Conservation (phyloP, 2,329 filamentous ascomycete species). For the Aspergillus melleus region DNA sequence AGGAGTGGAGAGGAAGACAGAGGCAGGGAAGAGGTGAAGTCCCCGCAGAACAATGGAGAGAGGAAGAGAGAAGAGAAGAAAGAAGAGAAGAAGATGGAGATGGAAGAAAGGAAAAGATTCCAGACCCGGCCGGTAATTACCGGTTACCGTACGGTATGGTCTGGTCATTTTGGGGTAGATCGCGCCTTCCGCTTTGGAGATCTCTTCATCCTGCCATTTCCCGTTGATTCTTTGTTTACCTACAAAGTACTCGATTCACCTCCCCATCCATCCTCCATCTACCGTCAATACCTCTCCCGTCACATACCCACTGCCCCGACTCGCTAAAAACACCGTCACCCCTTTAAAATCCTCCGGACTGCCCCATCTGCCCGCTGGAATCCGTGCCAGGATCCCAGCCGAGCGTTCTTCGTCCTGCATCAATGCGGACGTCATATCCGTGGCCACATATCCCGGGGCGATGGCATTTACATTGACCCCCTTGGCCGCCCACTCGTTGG, state of each 20-base stretch:
- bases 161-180: background rate
- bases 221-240: background rate
- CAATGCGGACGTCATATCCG: slow-evolving; percentile 87
- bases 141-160: background rate
- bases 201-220: background rate
- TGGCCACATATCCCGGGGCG: slow-evolving; percentile 85
- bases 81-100: slow-evolving; percentile 5
- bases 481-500: slow-evolving; percentile 80
- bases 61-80: slow-evolving; percentile 2
- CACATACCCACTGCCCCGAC: slow-evolving; percentile 75
- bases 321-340: slow-evolving; percentile 73
- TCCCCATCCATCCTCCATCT: slow-evolving; percentile 85
- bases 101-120: slow-evolving; percentile 54
- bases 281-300: slow-evolving; percentile 85
- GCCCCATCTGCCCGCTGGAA: slow-evolving; percentile 83
- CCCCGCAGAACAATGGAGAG: background rate
- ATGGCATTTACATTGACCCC: slow-evolving; percentile 85
- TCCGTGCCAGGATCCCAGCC: slow-evolving; percentile 73
- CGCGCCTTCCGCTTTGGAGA: background rate
- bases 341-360: slow-evolving; percentile 86
- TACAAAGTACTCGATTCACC: slow-evolving; percentile 48
- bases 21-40: background rate
- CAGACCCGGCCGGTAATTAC: slow-evolving; percentile 33
- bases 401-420: slow-evolving; percentile 70
- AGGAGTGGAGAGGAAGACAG: background rate